Evolutionary conservation across 2,329 filamentous ascomycete genomes (phyloP).

Genomic region (Nemania sp.): DNA sequence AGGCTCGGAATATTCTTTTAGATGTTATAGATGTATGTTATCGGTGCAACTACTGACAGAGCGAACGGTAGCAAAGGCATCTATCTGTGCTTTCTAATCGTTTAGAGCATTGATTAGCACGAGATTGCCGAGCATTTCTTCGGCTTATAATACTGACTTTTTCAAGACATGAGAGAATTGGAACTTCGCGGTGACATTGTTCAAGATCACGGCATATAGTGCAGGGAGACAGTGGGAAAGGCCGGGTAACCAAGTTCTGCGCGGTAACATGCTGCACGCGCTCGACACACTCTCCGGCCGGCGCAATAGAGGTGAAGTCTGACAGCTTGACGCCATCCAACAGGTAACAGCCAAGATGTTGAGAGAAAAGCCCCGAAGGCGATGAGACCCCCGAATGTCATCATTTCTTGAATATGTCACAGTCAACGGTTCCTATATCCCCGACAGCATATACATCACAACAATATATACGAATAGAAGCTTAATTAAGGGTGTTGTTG

Average conservation of each 20-base stretch:
- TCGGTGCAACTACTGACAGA: neutral
- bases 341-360: conserved; percentile 9
- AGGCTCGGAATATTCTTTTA: too few species aligned
- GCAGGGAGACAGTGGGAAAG: conserved; percentile 33
- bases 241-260: conserved; percentile 38
- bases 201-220: conserved; percentile 37
- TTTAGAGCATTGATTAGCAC: too few species aligned
- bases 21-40: neutral
- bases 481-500: neutral
- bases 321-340: conserved; percentile 23
- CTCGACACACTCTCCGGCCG: conserved; percentile 28
- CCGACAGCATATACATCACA: conserved; percentile 4
- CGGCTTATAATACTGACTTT: neutral
- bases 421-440: too few species aligned
- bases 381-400: conserved; percentile 15
- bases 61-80: too few species aligned
- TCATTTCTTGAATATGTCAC: too few species aligned
- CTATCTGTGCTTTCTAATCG: too few species aligned
- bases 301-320: conserved; percentile 30
- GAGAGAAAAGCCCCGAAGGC: conserved; percentile 12
- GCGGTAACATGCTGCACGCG: conserved; percentile 31
- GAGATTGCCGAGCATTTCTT: neutral
- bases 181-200: conserved; percentile 35
- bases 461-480: conserved; percentile 8
- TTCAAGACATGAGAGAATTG: neutral